Conservation (phyloP, 345 rosid genomes). For the Arabidopsis thaliana region DNA sequence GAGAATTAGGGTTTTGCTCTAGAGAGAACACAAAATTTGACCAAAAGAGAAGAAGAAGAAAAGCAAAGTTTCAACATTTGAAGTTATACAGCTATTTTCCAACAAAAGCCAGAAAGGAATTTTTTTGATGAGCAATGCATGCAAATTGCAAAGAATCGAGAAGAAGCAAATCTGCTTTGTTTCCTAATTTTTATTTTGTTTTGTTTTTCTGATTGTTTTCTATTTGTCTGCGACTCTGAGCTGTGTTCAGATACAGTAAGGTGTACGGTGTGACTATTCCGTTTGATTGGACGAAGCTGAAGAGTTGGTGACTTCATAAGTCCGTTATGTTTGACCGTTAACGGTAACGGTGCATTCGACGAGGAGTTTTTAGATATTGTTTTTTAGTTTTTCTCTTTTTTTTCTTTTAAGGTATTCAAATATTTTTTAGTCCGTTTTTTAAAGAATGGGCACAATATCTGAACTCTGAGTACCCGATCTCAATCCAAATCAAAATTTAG, state of each 20-base stretch:
- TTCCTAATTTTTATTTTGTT: not conserved
- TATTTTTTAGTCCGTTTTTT: no score
- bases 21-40: slow-evolving; percentile 11
- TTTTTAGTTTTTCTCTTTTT: no score
- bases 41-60: not conserved
- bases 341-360: slow-evolving; percentile 40
- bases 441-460: no score
- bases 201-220: not conserved
- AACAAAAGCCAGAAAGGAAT: slow-evolving; percentile 18
- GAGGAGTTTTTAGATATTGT: no score
- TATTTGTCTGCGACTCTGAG: slow-evolving; percentile 50
- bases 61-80: slow-evolving; percentile 24
- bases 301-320: slow-evolving; percentile 56
- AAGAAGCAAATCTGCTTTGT: slow-evolving; percentile 40
- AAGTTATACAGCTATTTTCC: slow-evolving; percentile 9
- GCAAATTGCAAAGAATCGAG: slow-evolving; percentile 26
- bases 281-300: slow-evolving; percentile 83
- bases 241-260: slow-evolving; percentile 55
- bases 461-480: no score
- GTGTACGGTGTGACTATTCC: slow-evolving; percentile 54
- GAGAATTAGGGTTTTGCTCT: slow-evolving; percentile 36
- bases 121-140: slow-evolving; percentile 20
- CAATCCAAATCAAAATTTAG: no score
- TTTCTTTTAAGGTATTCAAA: no score
- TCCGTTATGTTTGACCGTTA: slow-evolving; percentile 31